phyloP scores from a whole-genome alignment of 192 early-diverging fungal genomes.

The Mortierella hygrophila region DNA sequence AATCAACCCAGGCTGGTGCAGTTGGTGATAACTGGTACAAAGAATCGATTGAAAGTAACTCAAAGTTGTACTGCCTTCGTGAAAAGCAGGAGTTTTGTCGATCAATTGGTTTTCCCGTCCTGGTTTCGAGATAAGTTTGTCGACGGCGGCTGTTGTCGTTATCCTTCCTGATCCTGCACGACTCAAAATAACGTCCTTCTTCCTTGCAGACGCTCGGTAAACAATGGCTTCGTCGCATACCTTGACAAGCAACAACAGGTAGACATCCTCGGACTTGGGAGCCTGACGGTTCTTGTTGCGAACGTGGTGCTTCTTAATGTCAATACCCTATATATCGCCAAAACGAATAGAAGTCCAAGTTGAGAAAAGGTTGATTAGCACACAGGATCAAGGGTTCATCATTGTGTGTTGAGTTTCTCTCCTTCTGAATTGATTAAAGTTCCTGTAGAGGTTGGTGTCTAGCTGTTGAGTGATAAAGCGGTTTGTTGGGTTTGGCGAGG shows the following conservation, averaged over 20 bases:
- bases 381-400: conserved; percentile 39
- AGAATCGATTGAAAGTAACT: background rate
- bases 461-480: background rate
- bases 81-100: background rate
- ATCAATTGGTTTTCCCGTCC: background rate
- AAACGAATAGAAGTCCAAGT: background rate
- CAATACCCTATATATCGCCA: conserved; percentile 87
- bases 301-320: conserved; percentile 98
- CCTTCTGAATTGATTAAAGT: background rate
- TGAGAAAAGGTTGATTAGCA: conserved; percentile 8
- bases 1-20: background rate
- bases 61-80: background rate
- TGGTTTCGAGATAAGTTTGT: background rate
- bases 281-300: conserved; percentile 92
- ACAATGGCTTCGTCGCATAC: conserved; percentile 57
- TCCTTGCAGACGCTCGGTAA: background rate
- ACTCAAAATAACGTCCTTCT: background rate
- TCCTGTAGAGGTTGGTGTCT: background rate
- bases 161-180: background rate
- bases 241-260: conserved; percentile 99
- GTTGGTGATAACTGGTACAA: background rate
- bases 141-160: background rate
- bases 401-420: background rate
- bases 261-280: conserved; percentile 96
- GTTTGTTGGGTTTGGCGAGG: background rate